These are phyloP conservation scores for Aspergillus fructus DNA, from an alignment of 2,329 filamentous ascomycete genomes.

Conservation along the genomic window DNA sequence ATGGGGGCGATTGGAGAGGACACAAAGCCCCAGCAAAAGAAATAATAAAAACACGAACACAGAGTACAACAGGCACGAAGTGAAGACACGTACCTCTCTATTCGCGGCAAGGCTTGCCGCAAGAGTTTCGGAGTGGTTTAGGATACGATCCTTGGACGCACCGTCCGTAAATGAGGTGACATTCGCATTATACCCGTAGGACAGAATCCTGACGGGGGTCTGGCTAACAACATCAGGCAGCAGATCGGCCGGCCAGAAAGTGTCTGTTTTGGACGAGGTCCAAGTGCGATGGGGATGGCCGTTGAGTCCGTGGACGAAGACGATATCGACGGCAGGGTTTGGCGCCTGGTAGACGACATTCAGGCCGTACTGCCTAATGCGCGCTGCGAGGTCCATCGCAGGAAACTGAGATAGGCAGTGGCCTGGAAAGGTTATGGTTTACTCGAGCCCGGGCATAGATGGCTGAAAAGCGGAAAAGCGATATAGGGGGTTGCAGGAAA, in stretches of 20 bases:
- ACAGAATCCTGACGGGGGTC: conserved; percentile 63
- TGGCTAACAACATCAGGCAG: conserved; percentile 60
- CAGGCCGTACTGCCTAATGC: conserved; percentile 42
- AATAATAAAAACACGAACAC: neutral
- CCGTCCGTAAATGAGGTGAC: conserved; percentile 52
- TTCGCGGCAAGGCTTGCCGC: conserved; percentile 63
- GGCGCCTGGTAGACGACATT: conserved; percentile 41
- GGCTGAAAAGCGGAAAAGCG: neutral
- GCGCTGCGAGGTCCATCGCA: conserved; percentile 22
- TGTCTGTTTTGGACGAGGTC: conserved; percentile 46
- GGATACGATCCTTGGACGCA: conserved; percentile 64
- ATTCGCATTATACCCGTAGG: conserved; percentile 75
- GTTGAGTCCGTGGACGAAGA: conserved; percentile 70
- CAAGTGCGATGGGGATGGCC: conserved; percentile 66
- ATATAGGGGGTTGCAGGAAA: neutral
- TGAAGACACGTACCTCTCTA: conserved; percentile 48
- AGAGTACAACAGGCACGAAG: neutral
- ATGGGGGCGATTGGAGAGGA: neutral
- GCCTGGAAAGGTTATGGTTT: neutral
- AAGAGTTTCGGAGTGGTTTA: conserved; percentile 70
- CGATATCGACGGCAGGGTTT: conserved; percentile 51
- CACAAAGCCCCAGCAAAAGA: neutral
- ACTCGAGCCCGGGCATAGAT: neutral
- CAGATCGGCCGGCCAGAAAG: conserved; percentile 70
- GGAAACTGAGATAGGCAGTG: neutral